Base-by-base conservation (phyloP, 2,329 filamentous ascomycete genomes). In the Apiospora sp. region DNA sequence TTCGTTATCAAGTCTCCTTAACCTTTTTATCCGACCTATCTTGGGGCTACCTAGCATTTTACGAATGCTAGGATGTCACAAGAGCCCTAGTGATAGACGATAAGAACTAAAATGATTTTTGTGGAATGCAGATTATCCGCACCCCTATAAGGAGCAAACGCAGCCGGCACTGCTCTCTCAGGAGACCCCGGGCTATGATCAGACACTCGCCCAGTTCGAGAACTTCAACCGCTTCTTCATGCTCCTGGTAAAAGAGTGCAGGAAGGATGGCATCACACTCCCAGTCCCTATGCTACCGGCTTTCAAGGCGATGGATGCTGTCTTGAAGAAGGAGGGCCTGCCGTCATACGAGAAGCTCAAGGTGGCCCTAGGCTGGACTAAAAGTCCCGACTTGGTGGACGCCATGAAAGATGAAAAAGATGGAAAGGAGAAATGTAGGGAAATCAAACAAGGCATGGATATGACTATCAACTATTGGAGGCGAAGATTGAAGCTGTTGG, bases 151-250 rank as follows among this genome's bases (percentile, higher is more conserved):
- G n/a, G 30, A 61, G 22, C 30, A 37, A 30, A 37, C 16, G 30
- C 30, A 22, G 30, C 30, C 16, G 19, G 30, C 54, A 34, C 30
- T 61, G 30, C 30, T 61, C 19, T 61, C 30, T 3, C n/a, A 22
- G 3, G 19, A 61, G 37, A 30, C 30, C 54, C 30, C 16, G 7
- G 12, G 30, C n/a, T 68, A 46, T 68, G 64, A 68, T 19, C n/a
- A 68, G 7, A 68, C 41, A 24, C 41, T 46, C 2, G 64, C 37
- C 37, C 37, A 68, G 5, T 68, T 68, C 41, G 8, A 19, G 3
- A 68, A 68, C n/a, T 44, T 68, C 22, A 68, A 68, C 19, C 24
- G 43, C 1, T 27, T 68, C 41, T 46, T 68, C 43, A 68, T 27
- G 41, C n/a, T 43, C 5, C 24, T 68, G 8, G 41, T 30, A 24